Evolutionary conservation across 805 yeast species (phyloP), one percentile per base, ranked within the genome.

Genomic region (Kodamaea leandrae): DNA sequence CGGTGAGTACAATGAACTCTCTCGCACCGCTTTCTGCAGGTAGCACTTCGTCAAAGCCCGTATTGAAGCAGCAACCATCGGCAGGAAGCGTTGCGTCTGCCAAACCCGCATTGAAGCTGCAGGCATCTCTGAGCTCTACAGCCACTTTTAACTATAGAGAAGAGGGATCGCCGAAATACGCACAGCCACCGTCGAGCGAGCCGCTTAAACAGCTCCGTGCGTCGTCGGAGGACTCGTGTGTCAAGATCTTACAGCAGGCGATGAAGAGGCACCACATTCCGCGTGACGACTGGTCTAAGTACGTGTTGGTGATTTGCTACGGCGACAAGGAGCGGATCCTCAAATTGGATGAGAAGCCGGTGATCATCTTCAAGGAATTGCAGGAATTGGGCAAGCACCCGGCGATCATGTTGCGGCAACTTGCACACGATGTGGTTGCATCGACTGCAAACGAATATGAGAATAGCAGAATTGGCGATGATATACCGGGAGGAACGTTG

Each of bases 201-300:
- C 95, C 96, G 0, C 70, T 88, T 49, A 86, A 86, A 52, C 93
- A 86, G 51, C 64, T 90, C 46, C 66, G 93, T 35, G 95, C 96
- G 1, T 83, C 91, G 6, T 80, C 86, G 18, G 96, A 89, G 41
- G 98, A 91, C 53, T 89, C 96, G 2, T 89, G 96, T 58, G 81
- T 84, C 52, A 86, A 86, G 58, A 83, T 91, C 16, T 66, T 93
- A 35, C 95, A 86, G 54, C 87, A 84, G 25, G 96, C 96, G 4
- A 82, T 88, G 85, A 79, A 82, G 50, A 74, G 95, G 46, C 95
- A 90, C 63, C 82, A 81, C 44, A 72, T 91, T 36, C 80, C 79
- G 34, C 77, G 79, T 23, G 82, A 78, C 38, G 96, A 88, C 55
- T 86, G 96, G 90, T 74, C 85, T 39, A 84, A 87, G 53, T 91